Evolutionary conservation across 2,329 filamentous ascomycete species (phyloP).

Genomic region (Neodidymelliopsis sp.): DNA sequence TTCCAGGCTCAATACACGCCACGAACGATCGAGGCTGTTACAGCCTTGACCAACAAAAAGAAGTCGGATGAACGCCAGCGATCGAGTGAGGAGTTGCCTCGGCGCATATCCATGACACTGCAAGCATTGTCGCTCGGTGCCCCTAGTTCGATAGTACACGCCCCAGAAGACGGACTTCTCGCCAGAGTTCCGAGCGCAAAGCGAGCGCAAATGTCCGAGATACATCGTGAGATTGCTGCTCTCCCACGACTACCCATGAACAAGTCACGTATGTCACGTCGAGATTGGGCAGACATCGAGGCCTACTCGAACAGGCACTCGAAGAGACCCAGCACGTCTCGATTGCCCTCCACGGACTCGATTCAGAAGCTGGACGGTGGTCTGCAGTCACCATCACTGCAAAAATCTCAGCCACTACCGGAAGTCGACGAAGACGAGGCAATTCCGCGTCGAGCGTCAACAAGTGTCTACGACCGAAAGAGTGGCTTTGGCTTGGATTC

Average conservation of each 20-base stretch:
- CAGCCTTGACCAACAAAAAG: conserved; percentile 22
- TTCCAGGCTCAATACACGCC: conserved; percentile 25
- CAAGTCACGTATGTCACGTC: conserved; percentile 42
- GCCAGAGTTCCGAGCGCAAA: conserved; percentile 23
- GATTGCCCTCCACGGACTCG: conserved; percentile 26
- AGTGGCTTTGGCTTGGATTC: conserved; percentile 28
- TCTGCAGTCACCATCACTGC: conserved; percentile 31
- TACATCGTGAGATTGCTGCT: conserved; percentile 40
- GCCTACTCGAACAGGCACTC: conserved; percentile 41
- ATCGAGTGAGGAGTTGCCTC: conserved; percentile 36
- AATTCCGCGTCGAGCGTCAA: conserved; percentile 45
- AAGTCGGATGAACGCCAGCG: conserved; percentile 25
- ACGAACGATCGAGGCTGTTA: conserved; percentile 17
- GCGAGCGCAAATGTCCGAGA: conserved; percentile 35
- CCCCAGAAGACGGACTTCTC: conserved; percentile 9
- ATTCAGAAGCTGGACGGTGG: conserved; percentile 13
- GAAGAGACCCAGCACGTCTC: conserved; percentile 29
- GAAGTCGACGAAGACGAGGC: conserved; percentile 46
- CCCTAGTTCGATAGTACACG: conserved; percentile 14
- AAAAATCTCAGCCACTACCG: conserved; percentile 38
- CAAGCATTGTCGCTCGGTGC: conserved; percentile 32
- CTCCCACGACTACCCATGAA: conserved; percentile 41
- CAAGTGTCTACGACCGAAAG: conserved; percentile 44
- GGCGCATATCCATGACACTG: conserved; percentile 31
- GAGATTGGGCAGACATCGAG: conserved; percentile 46